A percentile compares a stretch with the other conserved stretches of the same genome.
phyloP scores from a whole-genome alignment of 495 filamentous ascomycete genomes.

The Filosporella fistucella region DNA sequence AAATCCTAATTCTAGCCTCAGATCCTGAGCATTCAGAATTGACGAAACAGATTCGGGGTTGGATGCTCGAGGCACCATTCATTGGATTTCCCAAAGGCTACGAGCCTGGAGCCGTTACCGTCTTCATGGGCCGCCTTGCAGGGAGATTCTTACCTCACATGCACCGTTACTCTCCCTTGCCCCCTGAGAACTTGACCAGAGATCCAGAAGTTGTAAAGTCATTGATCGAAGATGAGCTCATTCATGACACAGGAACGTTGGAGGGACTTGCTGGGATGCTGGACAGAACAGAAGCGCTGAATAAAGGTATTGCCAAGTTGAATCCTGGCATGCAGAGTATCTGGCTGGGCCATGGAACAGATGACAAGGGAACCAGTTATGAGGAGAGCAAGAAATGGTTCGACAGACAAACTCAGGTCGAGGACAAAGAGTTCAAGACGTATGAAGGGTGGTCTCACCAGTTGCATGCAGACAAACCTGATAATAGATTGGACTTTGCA shows the following conservation, averaged over 20 bases:
- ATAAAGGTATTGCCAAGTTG: conserved; percentile 35
- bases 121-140: conserved; percentile 59
- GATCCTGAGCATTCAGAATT: conserved; percentile 38
- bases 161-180: conserved; percentile 54
- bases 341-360: conserved; percentile 64
- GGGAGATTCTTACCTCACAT: conserved; percentile 55
- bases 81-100: conserved; percentile 59
- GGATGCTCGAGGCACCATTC: conserved; percentile 65
- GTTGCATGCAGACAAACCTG: conserved; percentile 65
- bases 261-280: conserved; percentile 71
- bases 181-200: conserved; percentile 52
- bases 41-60: conserved; percentile 51
- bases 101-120: conserved; percentile 52
- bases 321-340: conserved; percentile 37
- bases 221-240: conserved; percentile 57
- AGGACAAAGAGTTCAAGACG: conserved; percentile 62
- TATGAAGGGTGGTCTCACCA: conserved; percentile 81
- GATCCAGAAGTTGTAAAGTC: conserved; percentile 54
- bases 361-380: conserved; percentile 61
- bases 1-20: conserved; percentile 50
- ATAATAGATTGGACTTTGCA: conserved; percentile 57
- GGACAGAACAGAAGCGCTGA: conserved; percentile 54
- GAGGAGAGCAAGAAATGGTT: conserved; percentile 57
- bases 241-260: conserved; percentile 76
- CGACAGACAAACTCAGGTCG: conserved; percentile 42